Base-by-base conservation (phyloP, 2,329 filamentous ascomycete species). In the Huntiella omanensis region DNA sequence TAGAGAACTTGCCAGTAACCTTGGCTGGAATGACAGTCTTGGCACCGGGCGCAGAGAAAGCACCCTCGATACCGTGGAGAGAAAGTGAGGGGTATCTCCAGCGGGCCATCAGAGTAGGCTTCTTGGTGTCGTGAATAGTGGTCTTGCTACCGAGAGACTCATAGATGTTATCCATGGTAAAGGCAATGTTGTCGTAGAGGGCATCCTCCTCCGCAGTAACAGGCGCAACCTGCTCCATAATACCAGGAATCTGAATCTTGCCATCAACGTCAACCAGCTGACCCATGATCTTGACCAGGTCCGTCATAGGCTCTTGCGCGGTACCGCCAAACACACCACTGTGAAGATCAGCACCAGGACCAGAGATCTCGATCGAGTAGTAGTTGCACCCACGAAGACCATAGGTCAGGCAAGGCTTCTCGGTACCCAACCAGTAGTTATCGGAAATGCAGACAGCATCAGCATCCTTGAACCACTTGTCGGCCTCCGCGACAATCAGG, bases 11-110 rank as follows among this genome's bases (percentile, higher is more conserved):
- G 65, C 91, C 91, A 57, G 80, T 83, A 49, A 98, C 91, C 70
- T 95, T 95, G 58, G 91, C 88, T 3, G 91, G 91, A 56, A 98
- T 98, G 57, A 98, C 91, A 1, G 91, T 98, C 75, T 98, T 98
- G 48, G 87, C 91, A 40, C 91, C 91, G 4, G 87, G 82, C 2
- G 83, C 80, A 39, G 83, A 88, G 69, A 93, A 98, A 44, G 86
- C 91, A 50, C 91, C 91, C 65, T 98, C 91, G 54, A 98, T 67
- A 50, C 91, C 91, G 68, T 98, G 91, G 37, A 98, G 69, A 17
- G 87, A 95, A 48, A 98, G 73, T 10, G 87, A 95, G 1, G 91
- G 91, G 64, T 82, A 91, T 54, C 91, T 76, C 91, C 92, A 98
- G 57, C 91, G 81, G 45, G 80, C 85, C 87, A 96, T 96, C 50